Evolutionary conservation across 2,329 filamentous ascomycete species (phyloP).

Genomic region (Colletotrichum magnum): DNA sequence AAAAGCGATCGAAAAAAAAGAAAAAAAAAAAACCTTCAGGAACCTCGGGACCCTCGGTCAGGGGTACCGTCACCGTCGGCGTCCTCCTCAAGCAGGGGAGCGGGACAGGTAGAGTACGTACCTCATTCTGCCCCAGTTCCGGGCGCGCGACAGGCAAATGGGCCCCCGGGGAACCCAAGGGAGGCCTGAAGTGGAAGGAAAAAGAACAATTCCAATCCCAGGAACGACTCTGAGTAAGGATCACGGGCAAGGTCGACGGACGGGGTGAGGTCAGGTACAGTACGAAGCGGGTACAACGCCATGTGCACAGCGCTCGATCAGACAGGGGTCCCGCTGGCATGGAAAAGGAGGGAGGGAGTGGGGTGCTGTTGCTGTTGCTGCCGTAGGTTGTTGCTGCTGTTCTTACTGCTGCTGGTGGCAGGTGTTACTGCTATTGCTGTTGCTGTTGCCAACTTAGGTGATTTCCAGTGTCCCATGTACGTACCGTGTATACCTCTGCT

Average conservation of each 20-base stretch:
- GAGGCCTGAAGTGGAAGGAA: slow-evolving; percentile 35
- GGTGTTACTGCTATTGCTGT: too few species aligned
- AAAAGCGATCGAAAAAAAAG: neutral
- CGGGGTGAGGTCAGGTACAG: slow-evolving; percentile 15
- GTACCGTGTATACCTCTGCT: too few species aligned
- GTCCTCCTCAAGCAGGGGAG: neutral
- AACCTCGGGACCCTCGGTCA: slow-evolving; percentile 16
- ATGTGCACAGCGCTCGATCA: slow-evolving; percentile 34
- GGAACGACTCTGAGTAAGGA: slow-evolving; percentile 28
- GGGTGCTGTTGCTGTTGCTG: neutral
- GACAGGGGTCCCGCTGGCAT: slow-evolving; percentile 38
- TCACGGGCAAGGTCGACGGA: slow-evolving; percentile 13
- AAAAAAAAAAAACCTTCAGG: slow-evolving; percentile 26
- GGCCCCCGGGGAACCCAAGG: slow-evolving; percentile 26
- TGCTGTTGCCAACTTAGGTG: too few species aligned
- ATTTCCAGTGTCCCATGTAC: too few species aligned
- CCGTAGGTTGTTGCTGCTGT: too few species aligned
- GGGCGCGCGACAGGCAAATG: slow-evolving; percentile 18
- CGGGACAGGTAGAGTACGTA: slow-evolving; percentile 22
- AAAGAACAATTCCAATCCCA: slow-evolving; percentile 39
- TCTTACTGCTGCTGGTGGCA: too few species aligned
- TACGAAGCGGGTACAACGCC: slow-evolving; percentile 34
- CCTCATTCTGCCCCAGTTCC: neutral
- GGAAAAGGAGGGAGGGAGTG: slow-evolving; percentile 31
- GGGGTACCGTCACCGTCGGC: neutral